phyloP scores from a whole-genome alignment of 305 asterid species.

The Fraxinus velutina region DNA sequence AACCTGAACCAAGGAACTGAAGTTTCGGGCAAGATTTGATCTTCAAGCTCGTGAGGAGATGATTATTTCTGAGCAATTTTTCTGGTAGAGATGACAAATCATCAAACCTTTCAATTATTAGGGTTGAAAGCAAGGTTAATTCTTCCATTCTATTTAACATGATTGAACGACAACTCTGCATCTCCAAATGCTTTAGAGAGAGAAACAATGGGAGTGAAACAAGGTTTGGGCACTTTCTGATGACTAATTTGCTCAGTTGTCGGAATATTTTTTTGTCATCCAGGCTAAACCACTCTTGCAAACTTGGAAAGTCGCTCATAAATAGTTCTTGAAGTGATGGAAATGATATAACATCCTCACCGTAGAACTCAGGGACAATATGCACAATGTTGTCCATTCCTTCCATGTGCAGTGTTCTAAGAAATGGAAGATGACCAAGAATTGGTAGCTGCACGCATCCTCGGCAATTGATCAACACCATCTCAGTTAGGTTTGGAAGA shows the following conservation, averaged over 20 bases:
- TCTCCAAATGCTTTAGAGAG: slow-evolving; percentile 25
- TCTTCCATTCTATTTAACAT: slow-evolving; percentile 10
- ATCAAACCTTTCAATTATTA: slow-evolving; percentile 20
- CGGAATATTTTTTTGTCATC: slow-evolving; percentile 20
- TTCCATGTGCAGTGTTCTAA: slow-evolving; percentile 25
- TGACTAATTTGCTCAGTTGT: slow-evolving; percentile 20
- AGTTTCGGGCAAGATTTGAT: slow-evolving; percentile 30
- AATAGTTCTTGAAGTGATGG: slow-evolving; percentile 27
- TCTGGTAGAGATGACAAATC: slow-evolving; percentile 18
- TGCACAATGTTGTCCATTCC: slow-evolving; percentile 6
- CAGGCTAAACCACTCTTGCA: slow-evolving; percentile 20
- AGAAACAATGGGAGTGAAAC: slow-evolving; percentile 21
- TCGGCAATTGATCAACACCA: slow-evolving; percentile 27
- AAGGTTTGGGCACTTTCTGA: slow-evolving; percentile 25
- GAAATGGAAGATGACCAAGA: slow-evolving; percentile 32
- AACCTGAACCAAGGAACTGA: slow-evolving; percentile 18
- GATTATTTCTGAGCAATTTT: slow-evolving; percentile 23
- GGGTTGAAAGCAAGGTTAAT: slow-evolving; percentile 20
- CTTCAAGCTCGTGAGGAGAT: slow-evolving; percentile 16
- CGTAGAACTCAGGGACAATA: slow-evolving; percentile 26
- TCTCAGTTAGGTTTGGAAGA: slow-evolving; percentile 25
- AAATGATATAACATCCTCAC: slow-evolving; percentile 11
- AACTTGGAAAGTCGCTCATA: slow-evolving; percentile 28
- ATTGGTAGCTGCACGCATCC: slow-evolving; percentile 28
- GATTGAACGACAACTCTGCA: slow-evolving; percentile 16